These are phyloP conservation scores for Bacterosira constricta DNA, from an alignment of 108 stramenopile species.

Conservation along the genomic window DNA sequence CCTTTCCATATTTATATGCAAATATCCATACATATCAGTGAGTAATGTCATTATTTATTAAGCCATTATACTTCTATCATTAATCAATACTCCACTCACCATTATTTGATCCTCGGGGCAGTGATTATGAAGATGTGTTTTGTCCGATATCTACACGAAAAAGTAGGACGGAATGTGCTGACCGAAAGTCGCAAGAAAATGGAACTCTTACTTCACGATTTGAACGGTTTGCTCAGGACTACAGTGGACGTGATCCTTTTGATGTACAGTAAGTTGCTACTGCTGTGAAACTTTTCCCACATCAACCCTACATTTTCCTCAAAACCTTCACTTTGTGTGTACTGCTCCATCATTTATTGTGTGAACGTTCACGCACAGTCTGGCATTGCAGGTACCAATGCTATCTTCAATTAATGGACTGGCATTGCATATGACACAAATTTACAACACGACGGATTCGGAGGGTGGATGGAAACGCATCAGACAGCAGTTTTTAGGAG, in stretches of 20 bases:
- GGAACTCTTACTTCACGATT: slow-evolving; percentile 42
- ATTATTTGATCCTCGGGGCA: too few relatives aligned
- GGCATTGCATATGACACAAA: slow-evolving; percentile 34
- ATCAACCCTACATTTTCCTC: too few relatives aligned
- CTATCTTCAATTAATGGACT: slow-evolving; percentile 18
- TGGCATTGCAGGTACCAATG: slow-evolving; percentile 40
- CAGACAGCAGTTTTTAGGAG: slow-evolving; percentile 16
- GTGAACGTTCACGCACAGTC: background rate
- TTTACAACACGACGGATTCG: slow-evolving; percentile 42
- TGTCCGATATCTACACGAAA: slow-evolving; percentile 2
- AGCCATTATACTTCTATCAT: too few relatives aligned
- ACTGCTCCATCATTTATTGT: background rate
- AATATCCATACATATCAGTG: background rate
- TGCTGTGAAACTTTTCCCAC: too few relatives aligned
- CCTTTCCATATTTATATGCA: slow-evolving; percentile 3
- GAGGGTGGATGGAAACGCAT: slow-evolving; percentile 20
- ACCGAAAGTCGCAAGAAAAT: slow-evolving; percentile 29
- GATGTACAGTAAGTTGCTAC: slow-evolving; percentile 37
- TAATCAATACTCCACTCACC: too few relatives aligned
- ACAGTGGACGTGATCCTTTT: slow-evolving; percentile 39
- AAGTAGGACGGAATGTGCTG: slow-evolving; percentile 17
- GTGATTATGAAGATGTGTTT: slow-evolving; percentile 8
- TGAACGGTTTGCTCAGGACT: slow-evolving; percentile 39
- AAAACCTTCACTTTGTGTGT: too few relatives aligned
- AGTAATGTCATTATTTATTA: too few relatives aligned